phyloP scores from a whole-genome alignment of 1,284 basidiomycete species.

The Leucocoprinus gongylophorus region DNA sequence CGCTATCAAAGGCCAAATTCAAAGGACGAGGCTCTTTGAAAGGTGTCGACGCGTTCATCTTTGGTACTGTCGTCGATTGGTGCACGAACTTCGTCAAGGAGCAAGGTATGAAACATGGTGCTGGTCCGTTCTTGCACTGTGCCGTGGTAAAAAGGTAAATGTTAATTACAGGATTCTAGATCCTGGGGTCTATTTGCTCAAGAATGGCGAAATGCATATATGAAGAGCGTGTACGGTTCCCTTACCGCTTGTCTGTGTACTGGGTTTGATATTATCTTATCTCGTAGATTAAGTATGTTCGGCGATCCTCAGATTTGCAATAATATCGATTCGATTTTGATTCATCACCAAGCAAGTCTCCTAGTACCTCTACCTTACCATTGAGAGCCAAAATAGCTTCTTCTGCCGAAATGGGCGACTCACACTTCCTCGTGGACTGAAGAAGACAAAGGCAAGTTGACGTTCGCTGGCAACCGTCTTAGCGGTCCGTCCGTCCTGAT shows the following conservation, averaged over 20 bases:
- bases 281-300: conserved; percentile 4
- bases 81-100: conserved; percentile 39
- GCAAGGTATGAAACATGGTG: conserved; percentile 23
- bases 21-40: conserved; percentile 11
- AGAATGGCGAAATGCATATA: conserved; percentile 52
- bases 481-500: conserved; percentile 29
- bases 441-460: conserved; percentile 36
- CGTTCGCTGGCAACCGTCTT: conserved; percentile 49
- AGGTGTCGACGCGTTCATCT: conserved; percentile 47
- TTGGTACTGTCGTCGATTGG: conserved; percentile 64
- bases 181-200: conserved; percentile 37
- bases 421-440: conserved; percentile 39
- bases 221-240: conserved; percentile 39
- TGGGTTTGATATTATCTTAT: neutral
- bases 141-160: neutral
- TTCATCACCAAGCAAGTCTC: conserved; percentile 45
- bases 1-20: neutral
- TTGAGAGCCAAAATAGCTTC: conserved; percentile 34
- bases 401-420: conserved; percentile 46
- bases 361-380: neutral
- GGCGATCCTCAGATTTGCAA: conserved; percentile 39
- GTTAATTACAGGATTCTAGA: conserved; percentile 7
- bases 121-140: conserved; percentile 13
- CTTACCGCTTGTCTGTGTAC: neutral
- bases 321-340: conserved; percentile 45